These are phyloP conservation scores for Byssoonygena ceratinophila DNA, from an alignment of 2,329 filamentous ascomycete genomes.

Conservation along the genomic window DNA sequence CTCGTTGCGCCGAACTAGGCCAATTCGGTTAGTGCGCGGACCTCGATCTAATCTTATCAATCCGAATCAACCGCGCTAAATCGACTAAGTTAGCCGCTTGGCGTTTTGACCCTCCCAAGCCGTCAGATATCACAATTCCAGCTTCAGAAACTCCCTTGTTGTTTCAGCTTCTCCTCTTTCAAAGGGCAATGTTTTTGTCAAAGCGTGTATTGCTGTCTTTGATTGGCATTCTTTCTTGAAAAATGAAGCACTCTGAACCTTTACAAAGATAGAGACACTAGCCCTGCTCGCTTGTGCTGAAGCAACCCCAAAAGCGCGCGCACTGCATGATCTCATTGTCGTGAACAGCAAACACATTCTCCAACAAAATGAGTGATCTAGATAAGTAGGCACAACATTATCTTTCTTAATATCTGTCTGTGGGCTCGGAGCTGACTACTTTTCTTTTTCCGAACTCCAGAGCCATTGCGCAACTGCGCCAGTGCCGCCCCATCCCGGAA, in stretches of 20 bases:
- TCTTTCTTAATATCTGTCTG: neutral
- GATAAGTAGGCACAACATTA: constrained; percentile 56
- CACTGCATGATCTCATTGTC: neutral
- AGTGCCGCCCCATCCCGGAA: constrained; percentile 92
- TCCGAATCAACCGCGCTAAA: neutral
- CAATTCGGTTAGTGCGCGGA: too few species aligned
- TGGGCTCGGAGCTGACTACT: neutral
- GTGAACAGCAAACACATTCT: neutral
- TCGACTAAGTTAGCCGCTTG: constrained; percentile 7
- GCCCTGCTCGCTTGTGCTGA: neutral
- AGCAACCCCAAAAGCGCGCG: neutral
- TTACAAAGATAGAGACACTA: constrained; percentile 5
- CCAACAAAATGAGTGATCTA: constrained; percentile 67
- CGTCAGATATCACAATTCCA: neutral
- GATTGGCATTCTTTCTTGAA: neutral
- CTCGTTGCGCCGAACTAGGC: too few species aligned
- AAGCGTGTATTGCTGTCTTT: neutral
- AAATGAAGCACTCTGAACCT: constrained; percentile 4
- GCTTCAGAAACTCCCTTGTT: neutral
- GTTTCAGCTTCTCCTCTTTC: neutral
- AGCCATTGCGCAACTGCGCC: constrained; percentile 88
- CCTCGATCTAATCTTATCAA: constrained; percentile 7
- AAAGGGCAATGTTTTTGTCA: neutral
- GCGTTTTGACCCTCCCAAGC: neutral
- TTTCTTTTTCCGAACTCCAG: constrained; percentile 38